Base-by-base conservation (phyloP, 805 yeast species). In the Ogataea nakhonphanomensis region DNA sequence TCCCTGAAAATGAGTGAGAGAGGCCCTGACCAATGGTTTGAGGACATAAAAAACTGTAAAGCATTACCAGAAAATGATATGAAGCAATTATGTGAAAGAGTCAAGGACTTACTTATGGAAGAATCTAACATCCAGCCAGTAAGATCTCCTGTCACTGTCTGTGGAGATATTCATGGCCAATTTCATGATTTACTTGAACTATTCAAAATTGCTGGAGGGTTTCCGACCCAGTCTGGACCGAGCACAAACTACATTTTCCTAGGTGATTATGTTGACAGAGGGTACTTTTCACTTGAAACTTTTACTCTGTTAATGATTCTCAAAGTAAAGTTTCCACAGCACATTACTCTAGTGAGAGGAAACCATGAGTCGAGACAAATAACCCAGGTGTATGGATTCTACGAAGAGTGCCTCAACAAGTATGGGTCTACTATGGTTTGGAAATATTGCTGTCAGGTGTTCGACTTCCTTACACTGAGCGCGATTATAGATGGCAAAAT, bases 81-180 rank as follows among this genome's bases (percentile, higher is more conserved):
- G 97, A 93, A 93, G 59, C 95, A 87, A 57, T 73, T 91, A 32
- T 91, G 99, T 65, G 99, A 93, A 65, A 78, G 83, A 70, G 96
- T 91, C 35, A 91, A 93, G 63, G 97, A 90, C 61, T 70, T 91
- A 26, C 65, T 91, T 45, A 93, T 93, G 97, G 98, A 91, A 61
- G 97, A 89, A 57, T 83, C 93, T 30, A 90, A 90, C 61, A 88
- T 90, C 47, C 96, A 89, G 59, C 96, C 96, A 0, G 96, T 89
- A 2, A 84, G 81, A 56, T 78, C 88, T 22, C 97, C 97, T 1
- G 97, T 89, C 6, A 88, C 96, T 0, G 96, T 89, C 1, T 89
- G 96, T 68, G 97, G 95, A 58, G 99, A 91, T 65, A 93, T 91
- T 54, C 99, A 91, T 64, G 99, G 99, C 4, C 99, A 91, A 63